Percentiles rank a stretch among this genome's conserved stretches.
phyloP scores from a whole-genome alignment of 2,329 filamentous ascomycete genomes.

The Colletotrichum incanum region DNA sequence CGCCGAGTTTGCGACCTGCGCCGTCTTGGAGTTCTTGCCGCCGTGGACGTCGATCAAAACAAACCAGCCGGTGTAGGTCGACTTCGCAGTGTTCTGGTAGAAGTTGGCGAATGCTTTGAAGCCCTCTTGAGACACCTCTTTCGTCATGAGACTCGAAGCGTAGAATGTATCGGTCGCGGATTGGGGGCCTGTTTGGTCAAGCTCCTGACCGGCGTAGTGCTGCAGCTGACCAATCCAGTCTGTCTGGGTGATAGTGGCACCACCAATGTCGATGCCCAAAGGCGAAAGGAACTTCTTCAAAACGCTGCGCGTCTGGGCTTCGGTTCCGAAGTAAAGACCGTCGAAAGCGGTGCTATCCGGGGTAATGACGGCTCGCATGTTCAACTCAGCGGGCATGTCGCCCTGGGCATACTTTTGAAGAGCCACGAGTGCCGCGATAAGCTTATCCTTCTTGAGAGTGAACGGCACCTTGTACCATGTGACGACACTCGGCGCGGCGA shows the following conservation, averaged over 20 bases:
- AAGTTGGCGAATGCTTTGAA: constrained; percentile 48
- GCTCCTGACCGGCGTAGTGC: constrained; percentile 28
- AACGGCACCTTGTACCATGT: constrained; percentile 46
- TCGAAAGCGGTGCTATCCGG: constrained; percentile 45
- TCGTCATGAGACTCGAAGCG: constrained; percentile 50
- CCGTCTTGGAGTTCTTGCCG: constrained; percentile 55
- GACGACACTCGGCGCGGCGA: constrained; percentile 53
- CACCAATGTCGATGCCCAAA: constrained; percentile 16
- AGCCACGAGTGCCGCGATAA: constrained; percentile 27
- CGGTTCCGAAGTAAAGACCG: constrained; percentile 50
- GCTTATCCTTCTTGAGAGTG: constrained; percentile 5
- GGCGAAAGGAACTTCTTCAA: constrained; percentile 21
- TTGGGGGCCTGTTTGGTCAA: constrained; percentile 49
- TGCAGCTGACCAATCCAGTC: constrained; percentile 49
- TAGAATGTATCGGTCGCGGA: constrained; percentile 49
- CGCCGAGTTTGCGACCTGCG: constrained; percentile 46
- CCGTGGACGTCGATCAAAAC: constrained; percentile 55
- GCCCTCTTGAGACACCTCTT: constrained; percentile 46
- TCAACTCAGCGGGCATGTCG: constrained; percentile 47
- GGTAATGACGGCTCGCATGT: constrained; percentile 46
- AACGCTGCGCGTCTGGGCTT: constrained; percentile 37
- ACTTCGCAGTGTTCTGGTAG: constrained; percentile 47
- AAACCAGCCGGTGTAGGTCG: constrained; percentile 50
- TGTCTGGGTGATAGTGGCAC: constrained; percentile 3
- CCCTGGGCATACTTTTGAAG: constrained; percentile 48